A percentile compares a stretch with the other conserved stretches of the same genome.
Conservation (phyloP, 1,284 basidiomycete species). For the Agaricales sp. region DNA sequence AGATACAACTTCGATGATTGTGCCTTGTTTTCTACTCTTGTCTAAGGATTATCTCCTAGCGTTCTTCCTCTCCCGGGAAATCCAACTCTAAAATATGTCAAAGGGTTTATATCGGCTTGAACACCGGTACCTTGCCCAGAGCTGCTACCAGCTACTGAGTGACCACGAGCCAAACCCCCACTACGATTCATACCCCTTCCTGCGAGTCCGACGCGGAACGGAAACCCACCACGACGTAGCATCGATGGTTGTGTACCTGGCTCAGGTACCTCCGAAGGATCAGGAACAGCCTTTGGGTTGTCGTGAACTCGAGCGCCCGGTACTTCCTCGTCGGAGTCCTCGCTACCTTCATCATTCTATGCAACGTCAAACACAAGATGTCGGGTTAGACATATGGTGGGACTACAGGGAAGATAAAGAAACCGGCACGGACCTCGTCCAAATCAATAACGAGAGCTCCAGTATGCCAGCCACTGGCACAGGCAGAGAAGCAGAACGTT, state of each 20-base stretch:
- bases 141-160: neutral
- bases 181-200: slow-evolving; percentile 19
- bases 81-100: neutral
- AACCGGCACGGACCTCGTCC: slow-evolving; percentile 31
- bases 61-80: neutral
- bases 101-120: neutral
- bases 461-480: slow-evolving; percentile 82
- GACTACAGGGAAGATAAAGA: slow-evolving; percentile 5
- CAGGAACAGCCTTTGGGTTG: slow-evolving; percentile 5
- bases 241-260: slow-evolving; percentile 9
- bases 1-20: too few species aligned
- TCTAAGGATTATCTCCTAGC: too few species aligned
- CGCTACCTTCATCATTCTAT: slow-evolving; percentile 13
- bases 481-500: slow-evolving; percentile 66
- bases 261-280: neutral
- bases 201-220: slow-evolving; percentile 25
- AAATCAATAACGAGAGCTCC: slow-evolving; percentile 80
- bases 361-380: slow-evolving; percentile 7
- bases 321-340: neutral
- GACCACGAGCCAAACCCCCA: neutral
- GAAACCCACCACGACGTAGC: slow-evolving; percentile 16
- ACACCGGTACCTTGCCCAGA: neutral
- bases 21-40: too few species aligned
- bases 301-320: slow-evolving; percentile 7
- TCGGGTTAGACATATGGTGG: too few species aligned